Percentiles rank a stretch among this genome's conserved stretches.
Conservation (phyloP, 257 asterid species). For the Solanum commersonii region DNA sequence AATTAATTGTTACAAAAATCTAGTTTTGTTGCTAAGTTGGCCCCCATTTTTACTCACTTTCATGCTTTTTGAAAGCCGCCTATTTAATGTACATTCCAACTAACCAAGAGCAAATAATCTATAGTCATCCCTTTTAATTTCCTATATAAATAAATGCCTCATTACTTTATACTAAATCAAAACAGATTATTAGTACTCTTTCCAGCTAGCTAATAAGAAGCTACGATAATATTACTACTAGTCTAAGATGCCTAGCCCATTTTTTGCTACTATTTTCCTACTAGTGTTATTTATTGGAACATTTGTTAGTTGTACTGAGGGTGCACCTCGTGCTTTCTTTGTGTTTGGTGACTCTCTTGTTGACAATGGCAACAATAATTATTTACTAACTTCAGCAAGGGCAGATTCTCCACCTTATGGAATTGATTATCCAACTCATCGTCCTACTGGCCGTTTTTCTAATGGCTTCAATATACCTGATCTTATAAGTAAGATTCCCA, state of each 20-base stretch:
- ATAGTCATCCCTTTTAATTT: neutral
- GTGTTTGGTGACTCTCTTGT: conserved; percentile 76
- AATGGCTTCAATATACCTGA: conserved; percentile 73
- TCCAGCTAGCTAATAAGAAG: neutral
- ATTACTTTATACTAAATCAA: neutral
- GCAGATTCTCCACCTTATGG: conserved; percentile 83
- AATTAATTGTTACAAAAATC: neutral
- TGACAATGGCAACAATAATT: conserved; percentile 33
- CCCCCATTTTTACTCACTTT: conserved; percentile 11
- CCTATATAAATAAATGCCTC: neutral
- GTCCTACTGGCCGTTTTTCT: conserved; percentile 71
- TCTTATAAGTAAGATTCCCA: conserved; percentile 39
- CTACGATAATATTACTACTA: neutral
- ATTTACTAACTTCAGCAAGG: conserved; percentile 46
- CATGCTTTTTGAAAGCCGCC: conserved; percentile 7
- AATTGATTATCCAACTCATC: conserved; percentile 62
- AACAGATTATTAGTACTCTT: neutral
- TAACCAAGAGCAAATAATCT: neutral
- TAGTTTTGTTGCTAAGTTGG: neutral
- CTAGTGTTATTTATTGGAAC: neutral
- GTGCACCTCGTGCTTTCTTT: conserved; percentile 56
- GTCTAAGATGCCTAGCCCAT: neutral
- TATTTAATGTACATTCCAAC: neutral
- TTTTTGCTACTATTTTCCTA: neutral
- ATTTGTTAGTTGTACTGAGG: conserved; percentile 11